Percentiles rank a stretch among this genome's conserved stretches.
Evolutionary conservation across 257 asterid species (phyloP).

Genomic region (Eucommia ulmoides): DNA sequence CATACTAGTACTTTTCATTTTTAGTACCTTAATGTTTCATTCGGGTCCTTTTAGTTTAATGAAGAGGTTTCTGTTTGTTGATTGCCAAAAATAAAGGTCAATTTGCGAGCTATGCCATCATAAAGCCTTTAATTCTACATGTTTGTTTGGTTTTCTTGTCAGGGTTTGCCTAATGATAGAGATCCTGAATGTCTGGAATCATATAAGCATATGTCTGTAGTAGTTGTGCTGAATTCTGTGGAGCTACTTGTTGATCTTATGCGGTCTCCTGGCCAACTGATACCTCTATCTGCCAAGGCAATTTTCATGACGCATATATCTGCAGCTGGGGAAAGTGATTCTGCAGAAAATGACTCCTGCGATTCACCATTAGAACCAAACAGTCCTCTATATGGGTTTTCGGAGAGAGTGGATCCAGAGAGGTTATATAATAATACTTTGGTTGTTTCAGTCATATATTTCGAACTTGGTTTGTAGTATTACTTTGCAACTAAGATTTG

Average conservation of each 20-base stretch:
- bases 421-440: too few relatives aligned
- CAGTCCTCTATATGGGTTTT: constrained; percentile 84
- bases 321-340: constrained; percentile 97
- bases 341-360: constrained; percentile 99
- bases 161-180: constrained; percentile 97
- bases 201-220: constrained; percentile 83
- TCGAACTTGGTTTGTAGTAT: constrained; percentile 2
- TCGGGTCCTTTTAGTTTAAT: neutral
- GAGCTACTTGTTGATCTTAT: constrained; percentile 73
- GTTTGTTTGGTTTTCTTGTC: constrained; percentile 14
- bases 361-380: constrained; percentile 99
- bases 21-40: constrained; percentile 4
- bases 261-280: constrained; percentile 91
- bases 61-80: neutral
- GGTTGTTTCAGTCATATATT: neutral
- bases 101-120: neutral
- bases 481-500: neutral
- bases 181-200: constrained; percentile 75
- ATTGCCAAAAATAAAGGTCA: too few relatives aligned
- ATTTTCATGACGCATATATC: constrained; percentile 75
- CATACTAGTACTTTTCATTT: constrained; percentile 6
- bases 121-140: neutral
- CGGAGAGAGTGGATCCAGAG: constrained; percentile 72
- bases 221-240: constrained; percentile 66
- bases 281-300: constrained; percentile 74